Evolutionary conservation across 495 filamentous ascomycete species (phyloP).

Genomic region (Aspergillus homomorphus): DNA sequence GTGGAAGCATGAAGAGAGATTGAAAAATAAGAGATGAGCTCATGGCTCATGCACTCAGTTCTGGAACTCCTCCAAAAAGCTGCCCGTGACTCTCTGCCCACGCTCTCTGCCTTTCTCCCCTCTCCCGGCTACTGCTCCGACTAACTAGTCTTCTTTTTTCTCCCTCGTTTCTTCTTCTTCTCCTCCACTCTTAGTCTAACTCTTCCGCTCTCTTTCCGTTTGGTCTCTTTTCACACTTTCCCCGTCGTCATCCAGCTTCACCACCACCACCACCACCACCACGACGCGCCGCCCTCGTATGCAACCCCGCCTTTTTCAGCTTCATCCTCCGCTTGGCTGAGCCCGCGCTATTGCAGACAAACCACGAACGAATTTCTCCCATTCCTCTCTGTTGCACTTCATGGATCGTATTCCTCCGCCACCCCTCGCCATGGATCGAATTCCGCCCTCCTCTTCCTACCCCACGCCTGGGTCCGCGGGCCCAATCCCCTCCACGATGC

Average conservation of each 20-base stretch:
- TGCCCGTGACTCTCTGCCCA: slow-evolving; percentile 4
- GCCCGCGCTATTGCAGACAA: neutral
- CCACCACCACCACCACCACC: too few species aligned
- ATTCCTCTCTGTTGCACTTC: slow-evolving; percentile 13
- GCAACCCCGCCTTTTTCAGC: slow-evolving; percentile 13
- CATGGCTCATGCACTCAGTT: neutral
- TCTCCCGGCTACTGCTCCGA: neutral
- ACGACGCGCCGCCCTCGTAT: slow-evolving; percentile 8
- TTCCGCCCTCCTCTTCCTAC: slow-evolving; percentile 42
- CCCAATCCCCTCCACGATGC: slow-evolving; percentile 20
- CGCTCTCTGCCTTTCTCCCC: neutral
- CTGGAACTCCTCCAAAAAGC: neutral
- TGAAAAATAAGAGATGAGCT: slow-evolving; percentile 10
- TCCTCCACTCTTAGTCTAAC: neutral
- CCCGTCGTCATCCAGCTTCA: slow-evolving; percentile 9
- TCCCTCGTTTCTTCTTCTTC: neutral
- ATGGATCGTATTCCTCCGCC: slow-evolving; percentile 38
- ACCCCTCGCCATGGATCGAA: slow-evolving; percentile 49
- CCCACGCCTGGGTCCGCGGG: slow-evolving; percentile 35
- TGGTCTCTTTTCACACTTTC: slow-evolving; percentile 10
- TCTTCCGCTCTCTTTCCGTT: slow-evolving; percentile 2
- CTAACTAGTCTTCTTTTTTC: neutral
- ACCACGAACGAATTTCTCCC: slow-evolving; percentile 9
- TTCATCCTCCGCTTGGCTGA: slow-evolving; percentile 5
- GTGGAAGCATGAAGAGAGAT: neutral